Conservation (phyloP, 2,329 filamentous ascomycete species). For the Ophiostoma sp. region DNA sequence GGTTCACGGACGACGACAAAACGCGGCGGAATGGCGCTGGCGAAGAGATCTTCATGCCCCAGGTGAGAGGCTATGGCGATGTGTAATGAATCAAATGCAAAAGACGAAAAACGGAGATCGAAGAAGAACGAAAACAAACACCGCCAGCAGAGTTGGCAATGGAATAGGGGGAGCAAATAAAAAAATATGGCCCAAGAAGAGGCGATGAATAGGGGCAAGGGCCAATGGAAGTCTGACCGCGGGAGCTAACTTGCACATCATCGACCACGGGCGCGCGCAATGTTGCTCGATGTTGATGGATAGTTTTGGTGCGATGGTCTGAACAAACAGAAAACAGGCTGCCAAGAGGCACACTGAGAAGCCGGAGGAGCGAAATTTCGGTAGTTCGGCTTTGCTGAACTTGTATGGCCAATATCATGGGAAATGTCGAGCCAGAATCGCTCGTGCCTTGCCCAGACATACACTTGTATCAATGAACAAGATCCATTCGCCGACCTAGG, state of each 20-base stretch:
- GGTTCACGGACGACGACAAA: background rate
- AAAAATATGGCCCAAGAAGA: background rate
- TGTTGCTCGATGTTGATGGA: background rate
- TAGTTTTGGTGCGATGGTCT: background rate
- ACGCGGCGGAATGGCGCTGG: constrained; percentile 6
- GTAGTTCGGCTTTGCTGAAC: background rate
- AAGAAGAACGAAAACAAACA: background rate
- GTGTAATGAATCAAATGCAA: background rate
- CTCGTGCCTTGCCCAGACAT: background rate
- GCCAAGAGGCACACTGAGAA: background rate
- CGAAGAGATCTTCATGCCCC: background rate
- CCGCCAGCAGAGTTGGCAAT: background rate
- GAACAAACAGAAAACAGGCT: background rate
- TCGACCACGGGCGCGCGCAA: background rate
- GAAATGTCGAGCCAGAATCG: background rate
- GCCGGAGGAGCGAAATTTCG: background rate
- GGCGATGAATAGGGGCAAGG: background rate
- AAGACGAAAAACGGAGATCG: background rate
- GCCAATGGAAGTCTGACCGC: background rate
- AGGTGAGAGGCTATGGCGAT: background rate
- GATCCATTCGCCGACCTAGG: background rate
- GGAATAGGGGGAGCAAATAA: background rate
- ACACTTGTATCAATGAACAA: background rate
- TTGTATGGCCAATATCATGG: background rate
- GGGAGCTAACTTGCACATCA: background rate